Evolutionary conservation across 306 rosid genomes (phyloP).

Genomic region (Cicer judaicum): DNA sequence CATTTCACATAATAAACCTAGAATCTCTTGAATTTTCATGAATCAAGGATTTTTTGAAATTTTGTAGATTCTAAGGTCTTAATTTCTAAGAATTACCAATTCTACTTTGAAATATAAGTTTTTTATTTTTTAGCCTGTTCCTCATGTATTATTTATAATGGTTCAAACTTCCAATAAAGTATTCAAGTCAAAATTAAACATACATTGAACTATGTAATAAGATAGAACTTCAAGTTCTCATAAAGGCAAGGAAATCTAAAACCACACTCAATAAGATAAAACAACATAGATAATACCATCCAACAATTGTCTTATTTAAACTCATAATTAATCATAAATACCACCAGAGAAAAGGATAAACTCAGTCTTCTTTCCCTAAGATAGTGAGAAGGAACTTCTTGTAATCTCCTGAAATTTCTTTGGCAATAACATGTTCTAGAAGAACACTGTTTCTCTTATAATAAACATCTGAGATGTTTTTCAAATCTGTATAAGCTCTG

Average conservation of each 20-base stretch:
- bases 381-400: conserved; percentile 52
- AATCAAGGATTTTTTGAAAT: too few relatives aligned
- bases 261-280: conserved; percentile 31
- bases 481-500: conserved; percentile 63
- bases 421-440: conserved; percentile 71
- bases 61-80: too few relatives aligned
- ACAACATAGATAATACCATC: conserved; percentile 1
- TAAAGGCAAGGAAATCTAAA: conserved; percentile 33
- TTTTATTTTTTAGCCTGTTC: neutral
- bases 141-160: neutral
- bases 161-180: conserved; percentile 13
- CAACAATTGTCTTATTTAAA: conserved; percentile 4
- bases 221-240: conserved; percentile 21
- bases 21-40: too few relatives aligned
- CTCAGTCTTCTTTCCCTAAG: conserved; percentile 41
- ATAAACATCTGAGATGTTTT: conserved; percentile 64
- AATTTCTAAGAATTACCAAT: neutral
- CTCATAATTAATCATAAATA: conserved; percentile 33
- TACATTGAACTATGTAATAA: conserved; percentile 4
- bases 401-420: conserved; percentile 59
- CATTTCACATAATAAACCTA: too few relatives aligned
- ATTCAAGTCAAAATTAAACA: neutral
- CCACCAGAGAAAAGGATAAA: neutral
- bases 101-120: neutral
- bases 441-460: conserved; percentile 54